phyloP scores from a whole-genome alignment of 345 rosid species.

The Heritiera fomes region DNA sequence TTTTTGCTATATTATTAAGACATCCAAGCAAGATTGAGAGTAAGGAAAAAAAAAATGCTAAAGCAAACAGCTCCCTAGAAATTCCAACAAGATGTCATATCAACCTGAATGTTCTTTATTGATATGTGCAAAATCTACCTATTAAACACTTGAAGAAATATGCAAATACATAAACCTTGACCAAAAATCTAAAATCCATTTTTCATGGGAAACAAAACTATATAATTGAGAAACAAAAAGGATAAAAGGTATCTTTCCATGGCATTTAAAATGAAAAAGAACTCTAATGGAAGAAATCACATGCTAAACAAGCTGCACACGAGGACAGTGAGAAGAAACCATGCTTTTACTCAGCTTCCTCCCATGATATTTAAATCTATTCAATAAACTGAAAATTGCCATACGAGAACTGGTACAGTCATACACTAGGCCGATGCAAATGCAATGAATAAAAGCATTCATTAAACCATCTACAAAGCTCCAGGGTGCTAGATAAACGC shows the following conservation, averaged over 20 bases:
- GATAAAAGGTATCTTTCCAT: not conserved
- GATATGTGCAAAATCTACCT: not conserved
- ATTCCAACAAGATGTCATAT: not conserved
- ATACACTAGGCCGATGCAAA: not conserved
- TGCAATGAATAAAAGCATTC: conserved; percentile 15
- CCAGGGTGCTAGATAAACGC: not conserved
- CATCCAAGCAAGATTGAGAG: not conserved
- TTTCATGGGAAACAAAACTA: not conserved
- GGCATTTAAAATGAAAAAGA: not conserved
- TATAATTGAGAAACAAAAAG: not conserved
- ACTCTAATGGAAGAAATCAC: not conserved
- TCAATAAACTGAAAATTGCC: conserved; percentile 5
- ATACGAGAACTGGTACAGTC: not conserved
- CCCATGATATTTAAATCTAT: not conserved
- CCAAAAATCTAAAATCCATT: not conserved
- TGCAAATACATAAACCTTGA: not conserved
- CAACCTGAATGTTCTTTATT: not conserved
- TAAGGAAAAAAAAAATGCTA: not conserved
- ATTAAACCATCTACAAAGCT: conserved; percentile 7
- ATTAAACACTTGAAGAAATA: not conserved
- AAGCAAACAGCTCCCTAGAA: not conserved
- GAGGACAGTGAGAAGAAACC: not conserved
- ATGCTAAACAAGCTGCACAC: not conserved
- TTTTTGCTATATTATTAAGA: conserved; percentile 17
- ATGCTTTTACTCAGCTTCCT: not conserved